phyloP scores from a whole-genome alignment of 2,329 filamentous ascomycete genomes.

The Coniella lustricola region DNA sequence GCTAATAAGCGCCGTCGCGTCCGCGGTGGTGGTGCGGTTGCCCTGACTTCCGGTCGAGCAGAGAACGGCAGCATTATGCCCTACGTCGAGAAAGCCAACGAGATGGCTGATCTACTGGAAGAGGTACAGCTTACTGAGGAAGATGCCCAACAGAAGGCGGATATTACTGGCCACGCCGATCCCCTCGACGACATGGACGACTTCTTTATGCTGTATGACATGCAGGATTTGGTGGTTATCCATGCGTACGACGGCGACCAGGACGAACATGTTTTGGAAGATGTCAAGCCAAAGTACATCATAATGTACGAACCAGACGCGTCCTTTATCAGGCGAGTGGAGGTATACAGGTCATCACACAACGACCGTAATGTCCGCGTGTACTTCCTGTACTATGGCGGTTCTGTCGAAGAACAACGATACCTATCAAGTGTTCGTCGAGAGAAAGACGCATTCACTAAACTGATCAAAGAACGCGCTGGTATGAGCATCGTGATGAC shows the following conservation, averaged over 20 bases:
- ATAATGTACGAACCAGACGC: constrained; percentile 98
- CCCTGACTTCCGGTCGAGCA: constrained; percentile 52
- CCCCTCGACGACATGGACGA: constrained; percentile 87
- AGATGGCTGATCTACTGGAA: constrained; percentile 75
- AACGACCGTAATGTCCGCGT: constrained; percentile 81
- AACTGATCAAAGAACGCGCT: constrained; percentile 87
- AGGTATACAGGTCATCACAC: constrained; percentile 94
- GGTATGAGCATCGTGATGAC: constrained; percentile 87
- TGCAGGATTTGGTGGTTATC: constrained; percentile 79
- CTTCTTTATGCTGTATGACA: constrained; percentile 85
- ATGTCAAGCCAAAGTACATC: constrained; percentile 86
- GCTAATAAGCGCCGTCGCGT: constrained; percentile 81
- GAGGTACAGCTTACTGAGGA: constrained; percentile 75
- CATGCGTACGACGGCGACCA: constrained; percentile 94
- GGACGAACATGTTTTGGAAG: constrained; percentile 94
- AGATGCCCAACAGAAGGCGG: constrained; percentile 68
- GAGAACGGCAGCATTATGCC: constrained; percentile 69
- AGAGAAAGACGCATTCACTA: constrained; percentile 94
- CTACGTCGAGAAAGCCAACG: constrained; percentile 73
- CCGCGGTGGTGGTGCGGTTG: constrained; percentile 65
- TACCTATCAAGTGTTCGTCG: constrained; percentile 85
- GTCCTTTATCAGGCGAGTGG: constrained; percentile 86
- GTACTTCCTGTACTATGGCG: constrained; percentile 95
- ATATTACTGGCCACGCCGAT: constrained; percentile 59
- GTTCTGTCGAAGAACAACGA: constrained; percentile 90